Base-by-base conservation (phyloP, 2,329 filamentous ascomycete genomes). In the Fusarium sp. region DNA sequence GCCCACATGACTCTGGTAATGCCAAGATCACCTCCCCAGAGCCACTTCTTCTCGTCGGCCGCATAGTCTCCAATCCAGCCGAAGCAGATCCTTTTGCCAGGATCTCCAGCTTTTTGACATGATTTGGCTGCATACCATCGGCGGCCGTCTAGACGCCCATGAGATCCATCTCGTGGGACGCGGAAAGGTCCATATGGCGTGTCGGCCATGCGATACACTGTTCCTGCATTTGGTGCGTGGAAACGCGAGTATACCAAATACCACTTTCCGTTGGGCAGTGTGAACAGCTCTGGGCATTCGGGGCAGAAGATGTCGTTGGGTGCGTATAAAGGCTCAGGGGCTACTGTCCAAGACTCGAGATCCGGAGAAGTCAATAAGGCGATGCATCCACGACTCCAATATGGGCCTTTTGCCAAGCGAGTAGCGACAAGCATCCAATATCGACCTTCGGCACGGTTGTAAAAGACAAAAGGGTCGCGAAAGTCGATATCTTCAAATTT, bases 401-500 rank as follows among this genome's bases (percentile, higher is more conserved):
- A 72, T 0, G 79, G 78, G 1, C 78, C 79, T 7, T 53, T 62
- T 5, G 69, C 67, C 4, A 79, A 74, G n/a, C 79, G 74, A 6
- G 78, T 76, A 27, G 75, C 78, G 14, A 80, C 76, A n/a, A 80
- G 73, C 79, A 80, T 80, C 78, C 78, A 80, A 51, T 76, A 80
- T n/a, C 68, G 61, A 1, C 60, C 46, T 48, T 78, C 77, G 20
- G 56, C 59, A 2, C 63, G 61, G 63, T 79, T 78, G 63, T 68
- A 79, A 58, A 79, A 79, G 53, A 80, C 69, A 55, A 75, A 80
- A 3, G 79, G 77, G 59, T 80, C 79, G 28, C 79, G 75, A 66
- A 80, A 80, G 65, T 80, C 79, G 41, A 79, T 76, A 21, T 77
- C 73, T 45, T 80, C 79, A 49, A 74, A 78, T 50, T 60, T 63